Base-by-base conservation (phyloP, 495 filamentous ascomycete species). In the Talaromyces trachyspermus region DNA sequence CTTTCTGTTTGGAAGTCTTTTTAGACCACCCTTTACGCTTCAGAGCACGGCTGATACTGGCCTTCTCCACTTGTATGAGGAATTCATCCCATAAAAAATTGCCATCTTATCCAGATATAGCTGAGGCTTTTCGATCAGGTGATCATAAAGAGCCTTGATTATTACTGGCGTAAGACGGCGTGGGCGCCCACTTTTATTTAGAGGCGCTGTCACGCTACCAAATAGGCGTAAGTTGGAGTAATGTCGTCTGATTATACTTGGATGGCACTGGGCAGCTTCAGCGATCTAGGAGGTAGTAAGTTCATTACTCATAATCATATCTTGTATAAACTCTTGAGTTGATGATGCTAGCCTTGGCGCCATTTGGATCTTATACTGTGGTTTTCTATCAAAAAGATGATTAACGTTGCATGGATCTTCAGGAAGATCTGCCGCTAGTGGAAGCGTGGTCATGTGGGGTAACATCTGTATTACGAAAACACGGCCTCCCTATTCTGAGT, bases 51-150 rank as follows among this genome's bases (percentile, higher is more conserved):
- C 43, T 46, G 4, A 50, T 9, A 33, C 45, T 60, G 8, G 48
- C 51, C 22, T 30, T 22, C 27, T 53, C 48, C 43, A 60, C 52
- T n/a, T 43, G 46, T 23, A 57, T 46, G 2, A 50, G 27, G 48
- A 66, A 66, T 32, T 68, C 57, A 51, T 69, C 62, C 50, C 37
- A 46, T 35, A 66, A 26, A 33, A 63, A 66, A 60, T 23, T 3
- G 48, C 57, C 54, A 69, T 66, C 43, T 69, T 58, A 25, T 63
- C 53, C 18, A 22, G 53, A 20, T 55, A 61, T 26, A 61, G 43
- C 30, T 43, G 46, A 40, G 65, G 63, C 49, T 64, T 66, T 48
- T 62, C 63, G 5, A 59, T 48, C 15, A 64, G 40, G 47, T 63
- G 46, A 41, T 64, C 55, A 50, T 50, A 54, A 17, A 65, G 58